phyloP scores from a whole-genome alignment of 352 stramenopile species.

The Hyaloperonospora arabidopsidis region DNA sequence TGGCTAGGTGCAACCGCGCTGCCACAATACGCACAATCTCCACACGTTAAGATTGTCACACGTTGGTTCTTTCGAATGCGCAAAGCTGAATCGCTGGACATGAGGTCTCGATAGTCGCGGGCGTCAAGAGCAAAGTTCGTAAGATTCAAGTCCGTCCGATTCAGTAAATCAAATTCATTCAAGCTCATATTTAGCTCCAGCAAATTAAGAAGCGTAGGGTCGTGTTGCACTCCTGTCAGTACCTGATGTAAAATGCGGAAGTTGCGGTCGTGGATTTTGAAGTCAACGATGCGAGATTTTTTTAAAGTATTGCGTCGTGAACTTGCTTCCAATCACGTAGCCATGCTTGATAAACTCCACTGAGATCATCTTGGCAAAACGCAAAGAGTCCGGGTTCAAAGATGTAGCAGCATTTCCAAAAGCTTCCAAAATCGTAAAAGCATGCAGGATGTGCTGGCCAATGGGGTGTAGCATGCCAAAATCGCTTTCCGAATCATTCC shows the following conservation, averaged over 20 bases:
- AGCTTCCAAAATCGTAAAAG: conserved; percentile 69
- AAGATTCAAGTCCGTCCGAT: conserved; percentile 35
- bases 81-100: conserved; percentile 72
- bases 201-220: conserved; percentile 54
- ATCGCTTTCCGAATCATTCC: conserved; percentile 35
- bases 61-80: conserved; percentile 75
- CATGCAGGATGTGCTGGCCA: conserved; percentile 74
- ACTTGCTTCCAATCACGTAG: conserved; percentile 66
- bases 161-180: conserved; percentile 54
- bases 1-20: conserved; percentile 65
- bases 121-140: conserved; percentile 50
- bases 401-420: conserved; percentile 60
- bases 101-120: conserved; percentile 66
- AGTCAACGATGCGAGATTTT: conserved; percentile 77
- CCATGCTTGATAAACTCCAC: conserved; percentile 73
- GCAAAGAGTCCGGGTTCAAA: conserved; percentile 66
- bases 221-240: conserved; percentile 62
- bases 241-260: conserved; percentile 93
- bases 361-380: conserved; percentile 78
- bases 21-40: conserved; percentile 75
- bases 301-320: conserved; percentile 60
- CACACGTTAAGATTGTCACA: too few relatives aligned
- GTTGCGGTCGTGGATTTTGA: conserved; percentile 75
- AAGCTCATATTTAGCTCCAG: conserved; percentile 55
- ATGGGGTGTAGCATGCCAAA: conserved; percentile 57